phyloP scores from a whole-genome alignment of 352 stramenopile species.

The Globisporangium uncinulatum region DNA sequence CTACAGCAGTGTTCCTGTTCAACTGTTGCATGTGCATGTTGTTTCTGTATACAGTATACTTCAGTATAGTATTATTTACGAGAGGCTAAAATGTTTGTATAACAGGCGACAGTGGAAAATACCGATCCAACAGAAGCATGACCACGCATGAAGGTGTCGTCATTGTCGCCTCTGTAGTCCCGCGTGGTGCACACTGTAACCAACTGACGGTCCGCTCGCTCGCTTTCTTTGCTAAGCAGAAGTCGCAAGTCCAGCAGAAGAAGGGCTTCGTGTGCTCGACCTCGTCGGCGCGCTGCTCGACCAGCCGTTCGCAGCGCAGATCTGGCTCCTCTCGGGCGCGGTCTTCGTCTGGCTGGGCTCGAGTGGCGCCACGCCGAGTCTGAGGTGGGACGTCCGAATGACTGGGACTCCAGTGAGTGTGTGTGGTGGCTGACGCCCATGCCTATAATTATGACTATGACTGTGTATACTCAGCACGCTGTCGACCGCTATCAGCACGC shows the following conservation, averaged over 20 bases:
- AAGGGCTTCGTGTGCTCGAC: conserved; percentile 39
- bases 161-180: no score
- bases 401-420: background rate
- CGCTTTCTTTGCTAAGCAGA: background rate
- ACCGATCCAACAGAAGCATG: no score
- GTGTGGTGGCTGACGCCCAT: no score
- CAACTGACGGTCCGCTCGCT: no score
- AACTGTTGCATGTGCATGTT: no score
- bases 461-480: conserved; percentile 34
- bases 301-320: conserved; percentile 61
- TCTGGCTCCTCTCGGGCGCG: conserved; percentile 62
- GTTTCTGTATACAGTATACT: no score
- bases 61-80: no score
- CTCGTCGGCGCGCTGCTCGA: conserved; percentile 53
- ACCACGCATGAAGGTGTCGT: no score
- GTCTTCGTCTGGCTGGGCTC: conserved; percentile 81
- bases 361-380: conserved; percentile 29
- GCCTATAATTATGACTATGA: background rate
- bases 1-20: no score
- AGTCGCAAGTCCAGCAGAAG: background rate
- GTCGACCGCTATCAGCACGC: conserved; percentile 71
- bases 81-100: no score
- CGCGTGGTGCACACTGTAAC: no score
- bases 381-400: conserved; percentile 18
- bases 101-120: no score